These are phyloP conservation scores for Striga hermonthica DNA, from an alignment of 305 asterid genomes.

Conservation along the genomic window DNA sequence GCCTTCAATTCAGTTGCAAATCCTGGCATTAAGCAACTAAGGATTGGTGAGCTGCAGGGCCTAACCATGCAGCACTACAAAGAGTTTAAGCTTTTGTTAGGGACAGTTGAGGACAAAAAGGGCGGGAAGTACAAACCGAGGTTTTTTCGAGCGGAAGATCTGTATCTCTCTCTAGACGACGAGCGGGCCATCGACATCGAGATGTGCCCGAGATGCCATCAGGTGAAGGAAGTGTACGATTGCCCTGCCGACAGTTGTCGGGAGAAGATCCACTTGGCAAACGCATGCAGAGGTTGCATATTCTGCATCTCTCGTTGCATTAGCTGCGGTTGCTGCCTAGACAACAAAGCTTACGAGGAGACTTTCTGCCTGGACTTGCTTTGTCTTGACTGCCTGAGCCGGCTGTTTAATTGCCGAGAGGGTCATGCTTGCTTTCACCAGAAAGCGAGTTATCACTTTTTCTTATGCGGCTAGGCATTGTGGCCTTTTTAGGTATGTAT, in stretches of 20 bases:
- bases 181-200: slow-evolving; percentile 67
- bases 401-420: slow-evolving; percentile 36
- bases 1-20: slow-evolving; percentile 37
- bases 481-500: too few species aligned
- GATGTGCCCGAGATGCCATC: slow-evolving; percentile 64
- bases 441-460: slow-evolving; percentile 40
- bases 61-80: slow-evolving; percentile 38
- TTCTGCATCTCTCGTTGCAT: slow-evolving; percentile 63
- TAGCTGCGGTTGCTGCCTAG: slow-evolving; percentile 70
- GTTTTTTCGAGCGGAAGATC: slow-evolving; percentile 38
- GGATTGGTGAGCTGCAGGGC: slow-evolving; percentile 43
- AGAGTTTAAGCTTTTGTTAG: slow-evolving; percentile 49
- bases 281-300: slow-evolving; percentile 63
- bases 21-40: slow-evolving; percentile 49
- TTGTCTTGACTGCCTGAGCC: slow-evolving; percentile 50
- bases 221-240: slow-evolving; percentile 57
- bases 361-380: slow-evolving; percentile 44
- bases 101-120: slow-evolving; percentile 34
- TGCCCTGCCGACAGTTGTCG: slow-evolving; percentile 66
- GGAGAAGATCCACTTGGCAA: slow-evolving; percentile 33
- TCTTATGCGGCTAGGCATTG: slow-evolving; percentile 37
- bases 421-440: slow-evolving; percentile 32
- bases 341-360: slow-evolving; percentile 51
- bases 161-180: slow-evolving; percentile 56
- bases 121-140: slow-evolving; percentile 38